These are phyloP conservation scores for Saitoella complicata DNA, from an alignment of 805 yeast genomes.

Conservation along the genomic window DNA sequence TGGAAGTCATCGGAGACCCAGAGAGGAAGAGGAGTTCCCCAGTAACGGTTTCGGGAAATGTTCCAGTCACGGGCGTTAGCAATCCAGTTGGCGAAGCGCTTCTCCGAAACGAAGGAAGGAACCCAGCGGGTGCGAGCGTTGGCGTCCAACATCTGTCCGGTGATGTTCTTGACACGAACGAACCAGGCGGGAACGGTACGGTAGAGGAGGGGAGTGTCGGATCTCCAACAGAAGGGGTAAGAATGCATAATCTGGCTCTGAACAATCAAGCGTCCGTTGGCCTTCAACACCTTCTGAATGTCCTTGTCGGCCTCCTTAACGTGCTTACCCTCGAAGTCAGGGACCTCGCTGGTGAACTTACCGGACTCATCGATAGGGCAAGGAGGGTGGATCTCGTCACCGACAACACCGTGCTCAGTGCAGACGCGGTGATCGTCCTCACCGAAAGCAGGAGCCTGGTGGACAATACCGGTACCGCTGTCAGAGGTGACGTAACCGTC, in stretches of 20 bases:
- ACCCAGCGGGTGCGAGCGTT: conserved; percentile 90
- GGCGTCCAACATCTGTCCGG: conserved; percentile 77
- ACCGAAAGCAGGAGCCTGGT: conserved; percentile 98
- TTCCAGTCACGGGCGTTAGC: conserved; percentile 99
- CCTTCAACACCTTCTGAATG: conserved; percentile 73
- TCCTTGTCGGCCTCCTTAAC: conserved; percentile 92
- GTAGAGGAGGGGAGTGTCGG: conserved; percentile 92
- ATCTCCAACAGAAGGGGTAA: conserved; percentile 99
- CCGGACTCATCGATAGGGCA: conserved; percentile 93
- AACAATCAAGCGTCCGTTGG: conserved; percentile 54
- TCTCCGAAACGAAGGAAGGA: conserved; percentile 76
- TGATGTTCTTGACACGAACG: conserved; percentile 69
- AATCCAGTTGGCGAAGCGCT: conserved; percentile 95
- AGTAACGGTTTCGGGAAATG: conserved; percentile 91
- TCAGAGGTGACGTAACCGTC: conserved; percentile 81
- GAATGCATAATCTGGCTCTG: conserved; percentile 82
- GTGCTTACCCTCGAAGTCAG: conserved; percentile 63
- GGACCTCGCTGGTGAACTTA: conserved; percentile 56
- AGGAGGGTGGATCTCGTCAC: conserved; percentile 58
- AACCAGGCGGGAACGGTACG: conserved; percentile 99
- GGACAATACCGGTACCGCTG: conserved; percentile 98
- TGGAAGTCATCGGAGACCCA: conserved; percentile 92
- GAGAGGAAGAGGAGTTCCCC: conserved; percentile 99
- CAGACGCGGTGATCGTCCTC: conserved; percentile 91
- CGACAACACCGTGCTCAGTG: conserved; percentile 55